These are phyloP conservation scores for Saraca asoca DNA, from an alignment of 331 rosid species.

Conservation along the genomic window DNA sequence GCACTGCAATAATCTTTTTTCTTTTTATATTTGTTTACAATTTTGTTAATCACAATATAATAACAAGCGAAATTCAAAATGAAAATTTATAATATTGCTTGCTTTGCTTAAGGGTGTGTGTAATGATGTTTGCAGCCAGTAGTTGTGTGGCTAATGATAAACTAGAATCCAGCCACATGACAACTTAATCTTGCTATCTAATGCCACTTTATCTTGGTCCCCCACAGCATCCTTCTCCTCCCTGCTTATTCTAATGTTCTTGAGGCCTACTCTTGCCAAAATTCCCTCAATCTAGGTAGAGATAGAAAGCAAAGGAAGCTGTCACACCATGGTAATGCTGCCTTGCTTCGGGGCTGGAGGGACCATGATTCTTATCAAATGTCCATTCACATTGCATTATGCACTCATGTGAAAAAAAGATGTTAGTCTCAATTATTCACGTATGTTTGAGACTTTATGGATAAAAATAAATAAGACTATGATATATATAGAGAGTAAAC, in stretches of 20 bases:
- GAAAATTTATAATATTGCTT: constrained; percentile 28
- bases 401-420: background rate
- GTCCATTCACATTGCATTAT: constrained; percentile 5
- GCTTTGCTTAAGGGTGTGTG: constrained; percentile 34
- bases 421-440: too few relatives aligned
- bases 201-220: constrained; percentile 25
- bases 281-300: constrained; percentile 41
- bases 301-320: constrained; percentile 11
- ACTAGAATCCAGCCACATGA: constrained; percentile 45
- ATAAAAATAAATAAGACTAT: too few relatives aligned
- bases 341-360: constrained; percentile 35
- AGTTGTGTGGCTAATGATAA: constrained; percentile 53
- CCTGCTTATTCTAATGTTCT: constrained; percentile 10
- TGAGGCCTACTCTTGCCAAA: constrained; percentile 11
- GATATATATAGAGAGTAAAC: too few relatives aligned
- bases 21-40: too few relatives aligned
- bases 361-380: constrained; percentile 29
- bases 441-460: too few relatives aligned
- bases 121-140: constrained; percentile 55
- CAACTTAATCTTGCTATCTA: constrained; percentile 28
- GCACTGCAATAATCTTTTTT: too few relatives aligned
- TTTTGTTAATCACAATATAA: too few relatives aligned
- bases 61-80: background rate
- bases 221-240: constrained; percentile 28
- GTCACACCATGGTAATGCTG: background rate